A percentile compares a stretch with the other conserved stretches of the same genome.
These are phyloP conservation scores for Aspergillus leporis DNA, from an alignment of 495 filamentous ascomycete species.

Conservation along the genomic window DNA sequence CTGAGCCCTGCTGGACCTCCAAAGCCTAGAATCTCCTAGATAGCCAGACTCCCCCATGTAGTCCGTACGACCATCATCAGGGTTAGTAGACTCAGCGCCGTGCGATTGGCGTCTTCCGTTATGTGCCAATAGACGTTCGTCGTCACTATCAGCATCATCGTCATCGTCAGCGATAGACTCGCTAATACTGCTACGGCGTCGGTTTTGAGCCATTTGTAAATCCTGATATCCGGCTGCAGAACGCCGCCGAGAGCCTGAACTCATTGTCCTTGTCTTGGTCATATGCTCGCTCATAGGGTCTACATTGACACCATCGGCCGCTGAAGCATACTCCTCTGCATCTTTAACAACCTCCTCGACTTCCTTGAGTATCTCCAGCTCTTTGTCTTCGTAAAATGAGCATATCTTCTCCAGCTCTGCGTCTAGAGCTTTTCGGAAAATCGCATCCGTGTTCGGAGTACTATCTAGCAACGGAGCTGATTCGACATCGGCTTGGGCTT, in stretches of 20 bases:
- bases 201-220: conserved; percentile 38
- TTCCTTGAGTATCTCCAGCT: conserved; percentile 79
- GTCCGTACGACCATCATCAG: conserved; percentile 49
- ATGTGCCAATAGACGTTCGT: conserved; percentile 26
- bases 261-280: conserved; percentile 42
- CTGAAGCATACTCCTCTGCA: conserved; percentile 67
- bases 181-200: conserved; percentile 53
- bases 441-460: conserved; percentile 65
- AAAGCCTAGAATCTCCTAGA: conserved; percentile 25
- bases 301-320: conserved; percentile 57
- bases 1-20: conserved; percentile 22
- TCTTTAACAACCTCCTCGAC: conserved; percentile 76
- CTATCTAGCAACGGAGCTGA: conserved; percentile 75
- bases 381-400: conserved; percentile 85
- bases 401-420: conserved; percentile 90
- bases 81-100: conserved; percentile 29
- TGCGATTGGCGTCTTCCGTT: conserved; percentile 27
- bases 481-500: conserved; percentile 65
- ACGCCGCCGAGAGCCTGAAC: conserved; percentile 42
- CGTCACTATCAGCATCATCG: conserved; percentile 59
- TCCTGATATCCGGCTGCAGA: conserved; percentile 47
- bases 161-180: conserved; percentile 55
- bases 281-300: conserved; percentile 53
- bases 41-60: conserved; percentile 41
- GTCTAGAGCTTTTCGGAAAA: conserved; percentile 81